Conservation (phyloP, 2,329 filamentous ascomycete genomes). For the Fusarium scirpi region DNA sequence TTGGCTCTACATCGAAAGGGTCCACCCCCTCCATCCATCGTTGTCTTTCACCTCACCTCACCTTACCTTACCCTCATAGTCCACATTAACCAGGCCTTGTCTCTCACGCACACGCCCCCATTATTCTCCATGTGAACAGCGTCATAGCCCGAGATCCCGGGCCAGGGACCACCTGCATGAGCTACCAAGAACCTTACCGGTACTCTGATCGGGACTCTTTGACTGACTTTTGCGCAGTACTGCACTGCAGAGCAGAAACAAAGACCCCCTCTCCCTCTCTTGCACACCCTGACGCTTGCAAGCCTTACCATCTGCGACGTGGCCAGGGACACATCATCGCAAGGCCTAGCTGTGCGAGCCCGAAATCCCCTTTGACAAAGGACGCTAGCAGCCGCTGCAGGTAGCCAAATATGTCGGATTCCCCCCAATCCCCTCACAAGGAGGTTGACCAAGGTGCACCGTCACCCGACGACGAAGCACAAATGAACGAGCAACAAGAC, state of each 20-base stretch:
- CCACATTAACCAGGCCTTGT: slow-evolving; percentile 40
- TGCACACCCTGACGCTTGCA: slow-evolving; percentile 59
- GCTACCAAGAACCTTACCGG: slow-evolving; percentile 47
- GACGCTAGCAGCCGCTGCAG: slow-evolving; percentile 73
- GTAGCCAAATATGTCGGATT: slow-evolving; percentile 92
- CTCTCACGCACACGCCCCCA: slow-evolving; percentile 43
- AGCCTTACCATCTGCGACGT: slow-evolving; percentile 70
- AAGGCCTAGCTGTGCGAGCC: slow-evolving; percentile 67
- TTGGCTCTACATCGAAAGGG: slow-evolving; percentile 29
- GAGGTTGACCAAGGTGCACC: slow-evolving; percentile 94
- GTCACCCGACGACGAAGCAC: slow-evolving; percentile 93
- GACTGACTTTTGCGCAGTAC: slow-evolving; percentile 68
- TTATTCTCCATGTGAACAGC: slow-evolving; percentile 44
- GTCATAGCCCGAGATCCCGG: slow-evolving; percentile 61
- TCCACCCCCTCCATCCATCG: slow-evolving; percentile 41
- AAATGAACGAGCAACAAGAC: slow-evolving; percentile 89
- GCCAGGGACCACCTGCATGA: slow-evolving; percentile 52
- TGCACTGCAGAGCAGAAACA: slow-evolving; percentile 57
- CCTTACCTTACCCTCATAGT: slow-evolving; percentile 31
- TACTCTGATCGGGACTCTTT: slow-evolving; percentile 47
- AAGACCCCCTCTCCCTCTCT: slow-evolving; percentile 51
- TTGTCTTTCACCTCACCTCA: slow-evolving; percentile 25
- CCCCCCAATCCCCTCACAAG: slow-evolving; percentile 88
- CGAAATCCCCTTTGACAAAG: slow-evolving; percentile 66
- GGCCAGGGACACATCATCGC: slow-evolving; percentile 69